Conservation (phyloP, 306 rosid species). For the Fragaria iinumae region DNA sequence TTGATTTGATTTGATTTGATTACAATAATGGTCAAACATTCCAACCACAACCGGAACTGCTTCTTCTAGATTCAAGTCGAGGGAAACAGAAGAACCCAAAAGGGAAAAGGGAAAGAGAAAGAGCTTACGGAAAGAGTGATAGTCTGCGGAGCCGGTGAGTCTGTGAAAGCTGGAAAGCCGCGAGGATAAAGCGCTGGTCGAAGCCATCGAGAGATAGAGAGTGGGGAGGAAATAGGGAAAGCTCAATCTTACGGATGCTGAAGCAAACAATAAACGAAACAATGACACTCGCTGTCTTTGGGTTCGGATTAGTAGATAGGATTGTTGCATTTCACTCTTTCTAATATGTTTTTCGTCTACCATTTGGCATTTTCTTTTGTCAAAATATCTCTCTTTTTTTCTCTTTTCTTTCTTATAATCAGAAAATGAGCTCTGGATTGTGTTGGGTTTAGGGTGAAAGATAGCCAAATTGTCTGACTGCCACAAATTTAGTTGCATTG, state of each 20-base stretch:
- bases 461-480: not conserved
- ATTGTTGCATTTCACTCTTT: not conserved
- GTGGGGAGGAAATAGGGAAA: not conserved
- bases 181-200: conserved; percentile 29
- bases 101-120: not conserved
- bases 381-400: not conserved
- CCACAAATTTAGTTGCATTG: no score
- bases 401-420: no score
- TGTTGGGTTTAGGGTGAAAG: no score
- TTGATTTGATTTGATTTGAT: conserved; percentile 8
- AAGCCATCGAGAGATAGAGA: conserved; percentile 24
- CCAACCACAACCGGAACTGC: no score
- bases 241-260: not conserved
- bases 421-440: not conserved
- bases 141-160: conserved; percentile 8
- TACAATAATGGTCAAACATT: not conserved
- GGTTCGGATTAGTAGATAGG: not conserved
- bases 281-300: not conserved
- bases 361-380: not conserved
- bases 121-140: conserved; percentile 29
- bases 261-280: not conserved
- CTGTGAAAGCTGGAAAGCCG: conserved; percentile 20
- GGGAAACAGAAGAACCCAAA: not conserved
- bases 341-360: no score
- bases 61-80: no score